Conservation (phyloP, 768 basidiomycete genomes). For the Flagelloscypha sp. region DNA sequence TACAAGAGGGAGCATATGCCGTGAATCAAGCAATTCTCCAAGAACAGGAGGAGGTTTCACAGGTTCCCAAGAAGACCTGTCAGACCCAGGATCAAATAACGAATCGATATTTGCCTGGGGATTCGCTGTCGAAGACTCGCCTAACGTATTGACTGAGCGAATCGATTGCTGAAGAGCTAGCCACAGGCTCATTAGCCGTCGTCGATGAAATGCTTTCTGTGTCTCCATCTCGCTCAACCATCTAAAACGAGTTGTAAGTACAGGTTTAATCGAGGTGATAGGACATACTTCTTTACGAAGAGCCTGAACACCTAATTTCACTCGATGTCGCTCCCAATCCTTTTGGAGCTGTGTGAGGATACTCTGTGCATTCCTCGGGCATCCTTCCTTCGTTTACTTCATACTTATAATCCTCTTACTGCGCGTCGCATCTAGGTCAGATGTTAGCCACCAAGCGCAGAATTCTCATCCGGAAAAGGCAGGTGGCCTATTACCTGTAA, state of each 20-base stretch:
- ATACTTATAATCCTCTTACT: conserved; percentile 85
- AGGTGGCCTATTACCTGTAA: conserved; percentile 54
- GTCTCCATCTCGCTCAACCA: conserved; percentile 62
- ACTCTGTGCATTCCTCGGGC: conserved; percentile 93
- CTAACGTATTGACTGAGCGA: conserved; percentile 24
- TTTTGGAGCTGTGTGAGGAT: conserved; percentile 91
- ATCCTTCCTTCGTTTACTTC: conserved; percentile 89
- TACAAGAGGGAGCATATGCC: conserved; percentile 84
- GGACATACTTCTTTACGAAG: conserved; percentile 67
- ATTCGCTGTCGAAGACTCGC: conserved; percentile 24
- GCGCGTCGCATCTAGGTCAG: conserved; percentile 76
- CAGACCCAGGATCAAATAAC: conserved; percentile 63
- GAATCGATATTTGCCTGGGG: conserved; percentile 62
- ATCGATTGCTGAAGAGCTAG: conserved; percentile 20
- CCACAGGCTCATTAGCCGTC: conserved; percentile 32
- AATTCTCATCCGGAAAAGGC: conserved; percentile 1
- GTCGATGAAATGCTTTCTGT: conserved; percentile 52
- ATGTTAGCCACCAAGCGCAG: not conserved
- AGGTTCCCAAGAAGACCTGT: conserved; percentile 71
- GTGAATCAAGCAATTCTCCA: conserved; percentile 87
- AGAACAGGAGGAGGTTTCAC: conserved; percentile 70
- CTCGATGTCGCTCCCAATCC: conserved; percentile 92
- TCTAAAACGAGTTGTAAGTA: conserved; percentile 30
- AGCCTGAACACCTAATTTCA: conserved; percentile 80
- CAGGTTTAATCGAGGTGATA: not conserved